Evolutionary conservation across 345 rosid genomes (phyloP), one percentile per base, ranked within the genome.

Genomic region (Anacardium occidentale): DNA sequence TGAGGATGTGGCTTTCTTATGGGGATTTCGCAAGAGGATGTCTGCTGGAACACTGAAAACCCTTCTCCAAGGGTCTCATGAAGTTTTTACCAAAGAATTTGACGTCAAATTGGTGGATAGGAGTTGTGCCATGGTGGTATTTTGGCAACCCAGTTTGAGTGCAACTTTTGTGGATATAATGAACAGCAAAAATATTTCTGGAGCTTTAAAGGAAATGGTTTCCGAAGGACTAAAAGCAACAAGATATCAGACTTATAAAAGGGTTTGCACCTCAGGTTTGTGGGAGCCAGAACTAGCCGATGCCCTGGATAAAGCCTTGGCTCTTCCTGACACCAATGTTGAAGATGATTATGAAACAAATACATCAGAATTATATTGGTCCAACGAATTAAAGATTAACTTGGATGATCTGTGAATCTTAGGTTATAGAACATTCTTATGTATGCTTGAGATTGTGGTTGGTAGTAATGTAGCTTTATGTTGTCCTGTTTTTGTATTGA

Each of bases 91-190:
- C 0, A 67, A 74, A 65, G 87, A 83, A 70, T 93, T 87, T 47
- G 83, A 88, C 72, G 86, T 91, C 34, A 80, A 82, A 60, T 79
- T 88, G 17, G 76, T 90, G 54, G 97, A 90, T 63, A 81, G 63
- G 75, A 87, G 88, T 78, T 91, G 96, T 68, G 98, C 94, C 55
- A 73, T 90, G n/a, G 77, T 91, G 42, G 88, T 87, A 26, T 94
- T 94, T 84, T 80, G 84, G 86, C 79, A 62, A 77, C 78, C 85
- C 8, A 88, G 87, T 55, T 70, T 72, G 6, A 83, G 91, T 10
- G 73, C 69, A 66, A 74, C 84, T 45, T 81, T 91, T 62, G 72
- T 91, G 74, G 70, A 68, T 26, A 59, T 68, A n/a, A 77, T 91
- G 80, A 82, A 79, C 62, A 68, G 84, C 64, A 60, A 74, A 68